Evolutionary conservation across 495 filamentous ascomycete species (phyloP).

Genomic region (Poronia punctata): DNA sequence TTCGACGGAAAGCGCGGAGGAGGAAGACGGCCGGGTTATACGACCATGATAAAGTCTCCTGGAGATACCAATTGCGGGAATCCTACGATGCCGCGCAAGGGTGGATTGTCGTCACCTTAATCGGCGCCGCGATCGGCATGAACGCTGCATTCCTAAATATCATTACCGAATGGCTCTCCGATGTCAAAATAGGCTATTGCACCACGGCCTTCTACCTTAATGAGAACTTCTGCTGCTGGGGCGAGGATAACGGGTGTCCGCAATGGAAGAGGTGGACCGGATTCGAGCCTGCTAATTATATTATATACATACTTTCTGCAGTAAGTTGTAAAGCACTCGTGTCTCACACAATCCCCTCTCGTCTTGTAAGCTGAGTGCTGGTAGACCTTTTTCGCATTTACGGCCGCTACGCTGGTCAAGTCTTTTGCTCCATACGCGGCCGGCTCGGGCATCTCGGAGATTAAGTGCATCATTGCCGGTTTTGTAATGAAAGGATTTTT

Average conservation of each 20-base stretch:
- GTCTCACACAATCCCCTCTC: background rate
- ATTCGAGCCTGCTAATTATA: slow-evolving; percentile 71
- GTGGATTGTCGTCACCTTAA: slow-evolving; percentile 95
- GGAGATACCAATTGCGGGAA: slow-evolving; percentile 75
- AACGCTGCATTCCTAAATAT: slow-evolving; percentile 95
- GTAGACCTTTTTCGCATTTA: slow-evolving; percentile 73
- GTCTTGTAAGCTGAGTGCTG: background rate
- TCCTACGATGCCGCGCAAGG: slow-evolving; percentile 95
- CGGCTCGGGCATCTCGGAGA: slow-evolving; percentile 95
- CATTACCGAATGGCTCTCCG: slow-evolving; percentile 92
- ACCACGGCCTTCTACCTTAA: slow-evolving; percentile 95
- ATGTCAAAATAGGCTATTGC: slow-evolving; percentile 92
- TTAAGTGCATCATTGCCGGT: slow-evolving; percentile 99
- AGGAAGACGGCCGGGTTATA: slow-evolving; percentile 70
- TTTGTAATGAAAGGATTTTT: slow-evolving; percentile 99
- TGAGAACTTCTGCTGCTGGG: slow-evolving; percentile 98
- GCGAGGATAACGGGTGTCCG: slow-evolving; percentile 79
- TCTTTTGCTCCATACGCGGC: slow-evolving; percentile 94
- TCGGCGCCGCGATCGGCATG: slow-evolving; percentile 84
- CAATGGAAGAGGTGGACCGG: slow-evolving; percentile 90
- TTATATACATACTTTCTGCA: slow-evolving; percentile 84
- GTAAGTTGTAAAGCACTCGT: slow-evolving; percentile 38
- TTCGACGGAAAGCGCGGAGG: slow-evolving; percentile 66
- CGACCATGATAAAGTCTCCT: slow-evolving; percentile 64
- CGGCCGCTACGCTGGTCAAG: slow-evolving; percentile 79